These are phyloP conservation scores for Alternaria novae-zelandiae DNA, from an alignment of 2,329 filamentous ascomycete species.

Conservation along the genomic window DNA sequence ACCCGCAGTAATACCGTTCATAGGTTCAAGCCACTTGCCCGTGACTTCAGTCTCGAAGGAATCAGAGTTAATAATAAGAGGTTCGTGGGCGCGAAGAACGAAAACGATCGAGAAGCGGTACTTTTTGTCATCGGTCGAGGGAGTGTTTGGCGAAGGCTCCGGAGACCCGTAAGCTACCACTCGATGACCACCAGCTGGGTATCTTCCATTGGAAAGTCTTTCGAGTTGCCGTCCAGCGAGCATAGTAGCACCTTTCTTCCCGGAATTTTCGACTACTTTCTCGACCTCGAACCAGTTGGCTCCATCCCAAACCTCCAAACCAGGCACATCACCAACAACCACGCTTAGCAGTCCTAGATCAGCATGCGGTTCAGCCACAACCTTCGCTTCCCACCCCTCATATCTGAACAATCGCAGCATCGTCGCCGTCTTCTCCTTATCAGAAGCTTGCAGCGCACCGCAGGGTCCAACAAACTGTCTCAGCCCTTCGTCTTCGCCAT, in stretches of 20 bases:
- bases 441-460: constrained; percentile 22
- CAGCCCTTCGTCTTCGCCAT: constrained; percentile 21
- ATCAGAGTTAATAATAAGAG: constrained; percentile 31
- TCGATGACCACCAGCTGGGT: constrained; percentile 42
- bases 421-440: constrained; percentile 38
- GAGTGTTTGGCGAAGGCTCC: not conserved
- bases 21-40: constrained; percentile 31
- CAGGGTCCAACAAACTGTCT: constrained; percentile 38
- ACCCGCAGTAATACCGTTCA: constrained; percentile 39
- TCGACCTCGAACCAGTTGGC: constrained; percentile 36
- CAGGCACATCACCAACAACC: constrained; percentile 46
- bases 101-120: constrained; percentile 48
- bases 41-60: constrained; percentile 38
- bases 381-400: constrained; percentile 42
- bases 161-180: constrained; percentile 43
- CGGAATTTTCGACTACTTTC: constrained; percentile 24
- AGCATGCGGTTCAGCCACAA: constrained; percentile 46
- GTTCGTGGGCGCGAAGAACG: constrained; percentile 44
- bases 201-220: constrained; percentile 33
- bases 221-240: constrained; percentile 42
- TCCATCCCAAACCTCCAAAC: constrained; percentile 45
- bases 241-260: constrained; percentile 31
- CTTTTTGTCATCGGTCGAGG: constrained; percentile 2
- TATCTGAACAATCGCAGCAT: constrained; percentile 48
- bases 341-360: constrained; percentile 45